Evolutionary conservation across 2,329 filamentous ascomycete species (phyloP).

Genomic region (Hypoxylon sp.): DNA sequence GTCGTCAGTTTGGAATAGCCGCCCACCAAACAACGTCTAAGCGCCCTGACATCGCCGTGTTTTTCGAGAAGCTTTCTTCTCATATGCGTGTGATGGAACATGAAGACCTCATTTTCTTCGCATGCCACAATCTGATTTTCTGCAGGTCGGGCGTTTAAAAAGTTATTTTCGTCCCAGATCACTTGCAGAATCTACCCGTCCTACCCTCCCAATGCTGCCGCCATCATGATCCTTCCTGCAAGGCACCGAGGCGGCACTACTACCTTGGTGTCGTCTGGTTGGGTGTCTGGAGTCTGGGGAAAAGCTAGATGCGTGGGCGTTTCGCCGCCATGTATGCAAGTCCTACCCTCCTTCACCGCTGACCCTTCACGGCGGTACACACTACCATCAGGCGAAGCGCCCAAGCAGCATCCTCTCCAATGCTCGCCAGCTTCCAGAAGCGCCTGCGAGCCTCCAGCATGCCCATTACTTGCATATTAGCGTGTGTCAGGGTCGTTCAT

Average conservation of each 20-base stretch:
- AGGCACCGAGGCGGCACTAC: slow-evolving; percentile 34
- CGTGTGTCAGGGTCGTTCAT: slow-evolving; percentile 7
- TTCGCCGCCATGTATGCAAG: slow-evolving; percentile 36
- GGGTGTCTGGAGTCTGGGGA: slow-evolving; percentile 29
- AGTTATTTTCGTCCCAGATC: slow-evolving; percentile 34
- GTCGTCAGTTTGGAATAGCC: slow-evolving; percentile 38
- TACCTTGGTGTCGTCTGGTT: slow-evolving; percentile 21
- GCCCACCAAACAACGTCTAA: slow-evolving; percentile 39
- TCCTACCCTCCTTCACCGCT: slow-evolving; percentile 20
- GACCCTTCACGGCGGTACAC: slow-evolving; percentile 18
- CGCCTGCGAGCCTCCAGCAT: slow-evolving; percentile 22
- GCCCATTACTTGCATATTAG: slow-evolving; percentile 16
- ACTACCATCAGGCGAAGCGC: slow-evolving; percentile 15
- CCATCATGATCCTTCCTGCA: slow-evolving; percentile 39
- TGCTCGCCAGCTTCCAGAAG: slow-evolving; percentile 37
- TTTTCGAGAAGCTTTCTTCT: slow-evolving; percentile 41
- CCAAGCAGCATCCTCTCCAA: slow-evolving; percentile 15
- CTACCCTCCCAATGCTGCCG: slow-evolving; percentile 34
- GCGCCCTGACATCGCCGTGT: slow-evolving; percentile 35
- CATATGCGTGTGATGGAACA: slow-evolving; percentile 29
- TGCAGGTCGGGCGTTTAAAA: slow-evolving; percentile 36
- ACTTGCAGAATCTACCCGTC: slow-evolving; percentile 37
- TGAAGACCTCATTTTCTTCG: slow-evolving; percentile 26
- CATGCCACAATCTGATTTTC: slow-evolving; percentile 5
- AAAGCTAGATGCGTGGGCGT: slow-evolving; percentile 36